Evolutionary conservation across 2,329 filamentous ascomycete genomes (phyloP).

Genomic region (Penicillium sp.): DNA sequence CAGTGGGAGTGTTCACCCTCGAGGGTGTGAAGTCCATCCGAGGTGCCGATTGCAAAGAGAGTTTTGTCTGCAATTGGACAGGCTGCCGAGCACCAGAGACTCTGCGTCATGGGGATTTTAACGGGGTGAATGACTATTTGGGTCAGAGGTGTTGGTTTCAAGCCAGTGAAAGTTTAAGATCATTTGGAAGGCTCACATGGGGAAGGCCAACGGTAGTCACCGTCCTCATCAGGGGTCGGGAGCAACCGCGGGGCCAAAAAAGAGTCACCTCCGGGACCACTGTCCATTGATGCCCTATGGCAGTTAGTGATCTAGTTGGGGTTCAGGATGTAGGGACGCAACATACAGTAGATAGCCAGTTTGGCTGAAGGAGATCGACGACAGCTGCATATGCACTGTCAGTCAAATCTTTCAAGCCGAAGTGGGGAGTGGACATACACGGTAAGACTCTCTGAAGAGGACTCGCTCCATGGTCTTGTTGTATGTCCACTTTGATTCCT

Average conservation of each 20-base stretch:
- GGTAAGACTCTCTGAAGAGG: slow-evolving; percentile 34
- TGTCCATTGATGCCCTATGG: slow-evolving; percentile 40
- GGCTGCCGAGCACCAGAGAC: slow-evolving; percentile 41
- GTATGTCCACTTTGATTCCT: slow-evolving; percentile 35
- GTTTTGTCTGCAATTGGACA: slow-evolving; percentile 32
- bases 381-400: slow-evolving; percentile 28
- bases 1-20: slow-evolving; percentile 31
- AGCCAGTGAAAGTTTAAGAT: too few relatives aligned
- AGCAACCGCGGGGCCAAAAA: slow-evolving; percentile 34
- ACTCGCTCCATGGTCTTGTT: slow-evolving; percentile 35
- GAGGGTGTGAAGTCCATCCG: slow-evolving; percentile 38
- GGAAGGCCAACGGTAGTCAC: slow-evolving; percentile 35
- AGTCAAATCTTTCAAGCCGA: not conserved
- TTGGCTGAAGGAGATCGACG: slow-evolving; percentile 39
- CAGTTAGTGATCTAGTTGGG: slow-evolving; percentile 21
- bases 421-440: slow-evolving; percentile 24
- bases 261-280: slow-evolving; percentile 34
- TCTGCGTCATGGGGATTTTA: slow-evolving; percentile 28
- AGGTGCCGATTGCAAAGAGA: slow-evolving; percentile 42
- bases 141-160: not conserved
- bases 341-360: slow-evolving; percentile 39
- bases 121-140: slow-evolving; percentile 29
- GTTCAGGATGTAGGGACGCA: not conserved
- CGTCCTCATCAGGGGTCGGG: slow-evolving; percentile 34
- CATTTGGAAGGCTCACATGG: slow-evolving; percentile 24